Evolutionary conservation across 31 red algal genomes (phyloP), one percentile per base, ranked within the genome.

Genomic region (Bonnemaisonia californica): DNA sequence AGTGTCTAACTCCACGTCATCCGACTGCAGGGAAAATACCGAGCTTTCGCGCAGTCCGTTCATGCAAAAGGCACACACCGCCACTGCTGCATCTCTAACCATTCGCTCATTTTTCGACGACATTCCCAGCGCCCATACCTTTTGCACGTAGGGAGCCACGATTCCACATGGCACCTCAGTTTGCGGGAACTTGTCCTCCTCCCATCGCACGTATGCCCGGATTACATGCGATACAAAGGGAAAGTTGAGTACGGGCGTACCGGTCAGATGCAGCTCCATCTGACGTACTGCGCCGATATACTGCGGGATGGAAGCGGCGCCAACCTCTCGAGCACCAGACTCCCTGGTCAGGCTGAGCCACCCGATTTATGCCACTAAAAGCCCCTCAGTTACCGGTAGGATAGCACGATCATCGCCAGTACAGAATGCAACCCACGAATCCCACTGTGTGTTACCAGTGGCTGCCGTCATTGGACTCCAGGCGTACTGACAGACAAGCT

Each of bases 41-140:
- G 75, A 88, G 47, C 74, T 79, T 23, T 78, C 74, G 45, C 45
- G 29, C 0, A 68, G 4, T 0, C 65, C 79, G 21, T 82, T 82
- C 3, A 82, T 2, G 41, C 65, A 62, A 1, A 58, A 82, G 9
- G 61, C 31, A 33, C 57, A 71, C 3, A 69, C 24, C 3, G 22
- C 0, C 34, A 74, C 5, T 18, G 80, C 47, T 1, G 27, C 29
- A 39, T 84, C 45, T 0, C 80, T 9, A 1, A 84, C 9, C 1
- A 74, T 26, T 1, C 18, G 1, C 27, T 3, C 8, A 11, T 22
- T 2, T 2, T 1, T 2, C 1, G 80, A 27, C 2, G 1, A 7
- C 67, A 65, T 84, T 3, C 80, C 80, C 3, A 84, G 39, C 5
- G 1, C 67, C 80, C 68, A 84, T 18, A 84, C 0, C 1, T 3